Base-by-base conservation (phyloP, 139 green algal species). In the Axilococcus clingmanii region DNA sequence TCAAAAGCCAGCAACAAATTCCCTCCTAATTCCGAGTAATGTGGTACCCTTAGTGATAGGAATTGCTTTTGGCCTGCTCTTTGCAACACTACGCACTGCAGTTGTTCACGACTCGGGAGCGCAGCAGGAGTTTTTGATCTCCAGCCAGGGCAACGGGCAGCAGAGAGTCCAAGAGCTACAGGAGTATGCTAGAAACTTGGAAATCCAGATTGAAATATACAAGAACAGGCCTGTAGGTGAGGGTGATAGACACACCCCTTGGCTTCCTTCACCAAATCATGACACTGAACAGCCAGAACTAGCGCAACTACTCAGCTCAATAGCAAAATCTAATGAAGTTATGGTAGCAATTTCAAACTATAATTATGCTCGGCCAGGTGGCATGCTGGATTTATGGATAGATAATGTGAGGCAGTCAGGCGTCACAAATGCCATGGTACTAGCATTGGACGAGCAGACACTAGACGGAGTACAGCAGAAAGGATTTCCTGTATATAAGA, bases 351-450 rank as follows among this genome's bases (percentile, higher is more conserved):
- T 83, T 7, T 59, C 25, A 31, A 76, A 78, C 52, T 59, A 28
- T 4, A 73, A 79, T 46, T 74, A 74, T 14, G 73, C 69, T 3
- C 32, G 28, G 52, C 56, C 56, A 7, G 61, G 62, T 15, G 69
- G 69, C 43, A 83, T 89, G 79, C 66, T 89, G 15, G 59, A 68
- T 19, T 51, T 70, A 35, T 89, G 81, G 81, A 69, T 80, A 3
- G 63, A 80, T n/a, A 57, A n/a, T 15, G 74, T 79, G 9, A 51
- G 61, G 37, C 34, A 55, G 1, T 60, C 74, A 29, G 70, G 69
- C 4, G 76, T 87, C 4, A 72, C 51, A 14, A 91, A 91, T 59
- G 78, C 70, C 16, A 66, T 91, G 53, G 74, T 91, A 2, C 64
- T 88, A 12, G 76, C 75, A 0, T 71, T 91, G n/a, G 82, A 91